Conservation (phyloP, 495 filamentous ascomycete genomes). For the Sphaerosporella brunnea region DNA sequence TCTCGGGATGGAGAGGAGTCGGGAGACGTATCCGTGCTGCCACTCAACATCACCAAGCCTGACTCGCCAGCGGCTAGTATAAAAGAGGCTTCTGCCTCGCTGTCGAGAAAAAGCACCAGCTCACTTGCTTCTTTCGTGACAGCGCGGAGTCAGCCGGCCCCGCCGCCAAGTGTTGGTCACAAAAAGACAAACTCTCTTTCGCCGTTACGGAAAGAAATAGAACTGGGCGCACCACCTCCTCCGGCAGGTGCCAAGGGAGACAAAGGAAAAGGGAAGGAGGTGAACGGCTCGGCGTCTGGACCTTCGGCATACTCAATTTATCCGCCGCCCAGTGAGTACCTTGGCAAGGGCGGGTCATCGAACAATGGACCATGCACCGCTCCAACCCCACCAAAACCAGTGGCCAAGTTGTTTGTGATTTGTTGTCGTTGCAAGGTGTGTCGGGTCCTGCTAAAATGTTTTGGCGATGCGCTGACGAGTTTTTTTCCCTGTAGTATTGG, state of each 20-base stretch:
- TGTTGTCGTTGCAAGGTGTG: slow-evolving; percentile 51
- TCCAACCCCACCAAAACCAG: slow-evolving; percentile 29
- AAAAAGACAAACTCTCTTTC: slow-evolving; percentile 21
- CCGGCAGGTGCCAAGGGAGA: neutral
- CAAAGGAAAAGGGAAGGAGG: slow-evolving; percentile 8
- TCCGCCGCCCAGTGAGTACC: slow-evolving; percentile 8
- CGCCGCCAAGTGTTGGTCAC: neutral
- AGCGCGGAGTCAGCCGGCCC: neutral
- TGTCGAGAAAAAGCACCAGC: neutral
- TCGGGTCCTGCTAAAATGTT: neutral
- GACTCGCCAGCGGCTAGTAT: neutral
- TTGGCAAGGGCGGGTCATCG: slow-evolving; percentile 2
- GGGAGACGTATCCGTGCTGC: neutral
- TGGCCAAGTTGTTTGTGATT: slow-evolving; percentile 63
- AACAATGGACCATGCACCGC: slow-evolving; percentile 5
- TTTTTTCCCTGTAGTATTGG: slow-evolving; percentile 34
- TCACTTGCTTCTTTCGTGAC: neutral
- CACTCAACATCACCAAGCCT: neutral
- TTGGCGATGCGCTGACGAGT: neutral
- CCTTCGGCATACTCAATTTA: slow-evolving; percentile 1
- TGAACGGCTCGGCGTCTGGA: neutral
- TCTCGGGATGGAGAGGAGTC: slow-evolving; percentile 19
- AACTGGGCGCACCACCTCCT: slow-evolving; percentile 4
- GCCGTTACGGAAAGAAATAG: slow-evolving; percentile 20
- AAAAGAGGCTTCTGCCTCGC: neutral